A percentile compares a stretch with the other conserved stretches of the same genome.
These are phyloP conservation scores for Solanum pennellii DNA, from an alignment of 257 asterid species.

Conservation along the genomic window DNA sequence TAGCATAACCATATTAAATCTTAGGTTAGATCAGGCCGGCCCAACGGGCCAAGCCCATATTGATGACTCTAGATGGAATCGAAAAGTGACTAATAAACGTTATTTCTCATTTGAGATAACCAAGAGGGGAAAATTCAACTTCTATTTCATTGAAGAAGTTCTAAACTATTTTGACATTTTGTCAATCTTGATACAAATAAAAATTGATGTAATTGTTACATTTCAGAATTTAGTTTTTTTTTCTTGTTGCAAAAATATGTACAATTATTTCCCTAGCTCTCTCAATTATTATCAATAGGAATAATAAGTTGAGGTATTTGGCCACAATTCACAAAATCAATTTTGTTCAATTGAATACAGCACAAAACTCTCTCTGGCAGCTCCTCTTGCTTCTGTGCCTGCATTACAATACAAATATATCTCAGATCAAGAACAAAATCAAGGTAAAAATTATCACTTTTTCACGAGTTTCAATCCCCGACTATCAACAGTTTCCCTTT, in stretches of 20 bases:
- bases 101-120: neutral
- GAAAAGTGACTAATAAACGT: neutral
- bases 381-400: slow-evolving; percentile 79
- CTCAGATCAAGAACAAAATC: neutral
- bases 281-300: neutral
- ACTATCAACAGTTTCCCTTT: neutral
- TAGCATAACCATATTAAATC: no score
- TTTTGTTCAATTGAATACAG: slow-evolving; percentile 49
- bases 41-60: no score
- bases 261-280: neutral
- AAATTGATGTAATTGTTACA: neutral
- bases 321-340: slow-evolving; percentile 58
- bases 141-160: neutral
- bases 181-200: neutral
- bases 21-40: no score
- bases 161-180: neutral
- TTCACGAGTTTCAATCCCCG: neutral
- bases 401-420: slow-evolving; percentile 6
- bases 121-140: neutral
- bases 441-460: neutral
- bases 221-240: neutral
- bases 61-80: neutral
- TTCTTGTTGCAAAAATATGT: neutral
- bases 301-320: slow-evolving; percentile 49
- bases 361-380: slow-evolving; percentile 86